Evolutionary conservation across 768 basidiomycete genomes (phyloP).

Genomic region (Gloeophyllum trabeum): DNA sequence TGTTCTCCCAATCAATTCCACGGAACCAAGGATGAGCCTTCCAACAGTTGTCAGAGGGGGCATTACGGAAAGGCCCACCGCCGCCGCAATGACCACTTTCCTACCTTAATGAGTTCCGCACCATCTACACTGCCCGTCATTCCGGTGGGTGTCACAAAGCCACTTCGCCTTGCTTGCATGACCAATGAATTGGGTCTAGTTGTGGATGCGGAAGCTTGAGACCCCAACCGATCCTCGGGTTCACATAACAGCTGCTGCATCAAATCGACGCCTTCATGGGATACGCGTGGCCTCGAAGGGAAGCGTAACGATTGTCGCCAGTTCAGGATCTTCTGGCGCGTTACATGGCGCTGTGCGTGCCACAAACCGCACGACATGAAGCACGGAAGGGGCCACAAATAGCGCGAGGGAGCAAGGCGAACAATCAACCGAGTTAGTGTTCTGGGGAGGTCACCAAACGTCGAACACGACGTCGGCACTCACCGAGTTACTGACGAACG

Average conservation of each 20-base stretch:
- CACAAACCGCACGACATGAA: too few species aligned
- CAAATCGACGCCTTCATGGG: conserved; percentile 77
- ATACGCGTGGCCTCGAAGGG: conserved; percentile 73
- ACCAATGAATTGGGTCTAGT: conserved; percentile 72
- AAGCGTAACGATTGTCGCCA: conserved; percentile 88
- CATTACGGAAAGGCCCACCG: conserved; percentile 7
- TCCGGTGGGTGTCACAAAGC: conserved; percentile 43
- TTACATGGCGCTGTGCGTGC: conserved; percentile 72
- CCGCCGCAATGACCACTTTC: conserved; percentile 5
- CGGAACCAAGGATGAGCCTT: conserved; percentile 86
- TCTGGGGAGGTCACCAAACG: too few species aligned
- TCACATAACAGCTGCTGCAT: conserved; percentile 90
- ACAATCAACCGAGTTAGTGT: too few species aligned
- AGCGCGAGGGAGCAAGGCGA: too few species aligned
- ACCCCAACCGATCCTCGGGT: conserved; percentile 88
- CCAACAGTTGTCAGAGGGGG: conserved; percentile 1
- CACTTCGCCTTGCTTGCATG: conserved; percentile 63
- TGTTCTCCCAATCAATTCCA: conserved; percentile 82
- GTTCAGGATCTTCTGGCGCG: conserved; percentile 94
- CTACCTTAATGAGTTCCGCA: conserved; percentile 82
- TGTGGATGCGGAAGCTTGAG: conserved; percentile 54
- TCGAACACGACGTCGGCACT: conserved; percentile 18
- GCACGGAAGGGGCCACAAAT: too few species aligned
- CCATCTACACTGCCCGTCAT: conserved; percentile 58
- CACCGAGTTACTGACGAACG: conserved; percentile 92